Evolutionary conservation across 1,284 basidiomycete genomes (phyloP).

Genomic region (Sparassis latifolia): DNA sequence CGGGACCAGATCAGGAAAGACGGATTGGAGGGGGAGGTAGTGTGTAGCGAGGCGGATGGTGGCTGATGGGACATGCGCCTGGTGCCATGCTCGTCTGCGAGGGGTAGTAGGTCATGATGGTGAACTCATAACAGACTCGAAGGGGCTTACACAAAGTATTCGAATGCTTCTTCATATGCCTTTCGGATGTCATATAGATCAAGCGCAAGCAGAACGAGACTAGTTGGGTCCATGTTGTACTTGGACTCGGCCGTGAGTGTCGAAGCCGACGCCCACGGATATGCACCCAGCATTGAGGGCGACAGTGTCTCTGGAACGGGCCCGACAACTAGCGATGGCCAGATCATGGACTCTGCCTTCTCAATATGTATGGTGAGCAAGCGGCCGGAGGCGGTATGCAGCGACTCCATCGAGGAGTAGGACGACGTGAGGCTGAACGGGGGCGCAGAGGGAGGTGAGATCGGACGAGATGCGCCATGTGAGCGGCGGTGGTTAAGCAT

Average conservation of each 20-base stretch:
- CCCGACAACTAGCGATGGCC: conserved; percentile 71
- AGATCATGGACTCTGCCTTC: conserved; percentile 71
- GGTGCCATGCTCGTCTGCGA: conserved; percentile 72
- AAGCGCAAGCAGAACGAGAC: conserved; percentile 59
- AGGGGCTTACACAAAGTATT: conserved; percentile 62
- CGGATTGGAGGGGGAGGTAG: conserved; percentile 50
- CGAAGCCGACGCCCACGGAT: conserved; percentile 45
- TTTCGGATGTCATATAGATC: conserved; percentile 68
- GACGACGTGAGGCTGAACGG: conserved; percentile 55
- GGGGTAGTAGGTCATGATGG: conserved; percentile 1
- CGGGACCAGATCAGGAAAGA: conserved; percentile 12
- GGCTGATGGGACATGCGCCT: conserved; percentile 63
- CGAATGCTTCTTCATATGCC: conserved; percentile 68
- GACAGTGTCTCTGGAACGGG: conserved; percentile 59
- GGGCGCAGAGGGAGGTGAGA: conserved; percentile 40
- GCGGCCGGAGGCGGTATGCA: conserved; percentile 53
- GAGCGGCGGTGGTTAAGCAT: conserved; percentile 8
- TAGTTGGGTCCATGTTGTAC: conserved; percentile 80
- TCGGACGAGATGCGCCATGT: conserved; percentile 14
- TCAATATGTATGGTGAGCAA: conserved; percentile 71
- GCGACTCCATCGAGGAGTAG: conserved; percentile 67
- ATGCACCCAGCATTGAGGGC: conserved; percentile 30
- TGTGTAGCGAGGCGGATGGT: conserved; percentile 68
- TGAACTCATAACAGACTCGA: not conserved
- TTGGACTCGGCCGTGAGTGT: conserved; percentile 48